Base-by-base conservation (phyloP, 2,329 filamentous ascomycete genomes). In the Dactylellina drechsleri region DNA sequence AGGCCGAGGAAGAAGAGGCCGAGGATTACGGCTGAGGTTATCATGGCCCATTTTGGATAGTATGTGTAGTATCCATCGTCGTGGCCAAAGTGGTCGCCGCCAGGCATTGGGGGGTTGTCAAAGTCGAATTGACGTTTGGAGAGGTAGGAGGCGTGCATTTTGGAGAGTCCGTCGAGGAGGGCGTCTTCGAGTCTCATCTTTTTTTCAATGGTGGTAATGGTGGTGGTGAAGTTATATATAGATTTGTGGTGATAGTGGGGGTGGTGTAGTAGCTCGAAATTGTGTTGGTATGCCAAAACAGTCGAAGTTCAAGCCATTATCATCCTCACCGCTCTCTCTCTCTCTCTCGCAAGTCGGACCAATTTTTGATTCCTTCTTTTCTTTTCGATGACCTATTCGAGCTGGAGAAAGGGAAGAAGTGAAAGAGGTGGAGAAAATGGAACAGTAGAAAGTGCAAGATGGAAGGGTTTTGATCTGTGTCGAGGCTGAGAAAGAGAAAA, bases 71-170 rank as follows among this genome's bases (percentile, higher is more conserved):
- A 52, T 53, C 62, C 66, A 28, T 40, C 13, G 53, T 75, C 71
- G 23, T 59, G 64, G 71, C 71, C 71, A 54, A 75, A 75, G 47
- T 68, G 64, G 47, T 68, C 65, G 52, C 71, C 71, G 10, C 61
- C 58, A 4, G 71, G 71, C 57, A 75, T 75, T 12, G 71, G 71
- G 45, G 18, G 6, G 15, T 47, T 47, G 43, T 53, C 20, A 36
- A 49, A 31, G 60, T 41, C 13, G 47, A 60, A 54, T 43, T 75
- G 71, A 13, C 71, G 71, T 57, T 68, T 75, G 64, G 59, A 7
- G 57, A 67, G 62, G 41, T 28, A 7, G 41, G 57, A 5, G 49
- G 64, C 31, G 40, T 28, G 15, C 71, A 68, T 75, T 45, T 54
- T 67, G 20, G 40, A 13, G 28, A 74, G 62, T 36, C 56, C 36